These are phyloP conservation scores for Candida loeiensis DNA, from an alignment of 805 yeast genomes.

Conservation along the genomic window DNA sequence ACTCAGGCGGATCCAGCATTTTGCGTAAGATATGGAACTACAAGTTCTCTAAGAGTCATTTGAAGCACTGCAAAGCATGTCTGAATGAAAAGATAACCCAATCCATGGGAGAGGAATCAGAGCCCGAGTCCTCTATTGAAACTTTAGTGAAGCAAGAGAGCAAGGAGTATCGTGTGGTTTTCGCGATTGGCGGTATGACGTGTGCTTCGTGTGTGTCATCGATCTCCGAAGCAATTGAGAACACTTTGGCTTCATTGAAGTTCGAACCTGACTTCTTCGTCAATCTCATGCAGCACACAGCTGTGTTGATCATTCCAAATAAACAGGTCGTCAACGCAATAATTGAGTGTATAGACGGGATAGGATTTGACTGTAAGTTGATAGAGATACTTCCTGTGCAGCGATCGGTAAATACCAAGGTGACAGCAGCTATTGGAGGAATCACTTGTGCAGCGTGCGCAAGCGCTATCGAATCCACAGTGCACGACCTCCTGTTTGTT, in stretches of 20 bases:
- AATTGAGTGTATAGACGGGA: constrained; percentile 23
- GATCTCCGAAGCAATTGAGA: constrained; percentile 28
- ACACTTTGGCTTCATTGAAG: constrained; percentile 16
- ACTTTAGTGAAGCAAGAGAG: constrained; percentile 23
- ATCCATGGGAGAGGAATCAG: constrained; percentile 10
- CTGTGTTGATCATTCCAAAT: constrained; percentile 50
- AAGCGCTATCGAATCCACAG: constrained; percentile 49
- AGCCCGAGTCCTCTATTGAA: constrained; percentile 18
- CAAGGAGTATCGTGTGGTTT: constrained; percentile 44
- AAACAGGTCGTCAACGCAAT: constrained; percentile 42
- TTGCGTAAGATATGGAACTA: constrained; percentile 15
- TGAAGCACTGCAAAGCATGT: constrained; percentile 42
- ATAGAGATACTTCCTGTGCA: constrained; percentile 59
- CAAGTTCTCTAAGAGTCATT: constrained; percentile 28
- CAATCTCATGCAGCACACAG: constrained; percentile 50
- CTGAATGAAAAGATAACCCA: constrained; percentile 12
- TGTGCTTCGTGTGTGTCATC: constrained; percentile 37
- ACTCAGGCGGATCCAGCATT: constrained; percentile 13
- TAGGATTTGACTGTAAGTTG: constrained; percentile 46
- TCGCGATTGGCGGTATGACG: constrained; percentile 48
- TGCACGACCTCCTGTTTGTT: constrained; percentile 48
- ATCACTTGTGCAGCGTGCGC: constrained; percentile 75
- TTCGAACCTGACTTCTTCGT: constrained; percentile 42
- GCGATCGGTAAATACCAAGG: constrained; percentile 44
- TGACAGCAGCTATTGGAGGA: constrained; percentile 65